Evolutionary conservation across 1,284 basidiomycete genomes (phyloP).

Genomic region (Mycosarcoma mackinlayi): DNA sequence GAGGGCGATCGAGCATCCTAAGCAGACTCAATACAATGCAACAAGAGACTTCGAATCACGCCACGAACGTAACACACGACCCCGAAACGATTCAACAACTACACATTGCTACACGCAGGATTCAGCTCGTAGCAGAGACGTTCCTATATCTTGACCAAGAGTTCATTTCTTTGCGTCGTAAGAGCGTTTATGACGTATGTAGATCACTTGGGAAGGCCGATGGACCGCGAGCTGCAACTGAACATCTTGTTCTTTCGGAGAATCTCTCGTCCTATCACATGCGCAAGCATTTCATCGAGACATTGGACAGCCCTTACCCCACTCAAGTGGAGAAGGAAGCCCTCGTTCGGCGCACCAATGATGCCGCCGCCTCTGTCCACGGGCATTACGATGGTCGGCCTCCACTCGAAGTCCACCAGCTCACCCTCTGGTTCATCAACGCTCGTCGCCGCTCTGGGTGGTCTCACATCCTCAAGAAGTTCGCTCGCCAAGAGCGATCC

Average conservation of each 20-base stretch:
- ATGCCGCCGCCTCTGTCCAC: not conserved
- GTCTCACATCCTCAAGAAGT: slow-evolving; percentile 55
- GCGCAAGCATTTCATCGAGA: slow-evolving; percentile 57
- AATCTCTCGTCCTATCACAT: slow-evolving; percentile 33
- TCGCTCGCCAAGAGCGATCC: slow-evolving; percentile 39
- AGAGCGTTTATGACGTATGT: not conserved
- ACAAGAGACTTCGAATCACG: not conserved
- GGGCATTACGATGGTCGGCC: no score
- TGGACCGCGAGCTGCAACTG: no score
- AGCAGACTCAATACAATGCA: not conserved
- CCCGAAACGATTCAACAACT: not conserved
- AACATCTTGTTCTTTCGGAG: slow-evolving; percentile 13
- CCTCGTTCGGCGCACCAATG: slow-evolving; percentile 49
- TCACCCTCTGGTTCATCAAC: slow-evolving; percentile 67
- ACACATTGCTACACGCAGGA: not conserved
- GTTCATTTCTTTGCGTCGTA: not conserved
- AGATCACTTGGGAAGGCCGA: not conserved
- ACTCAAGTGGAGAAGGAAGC: slow-evolving; percentile 43
- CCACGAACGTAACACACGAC: not conserved
- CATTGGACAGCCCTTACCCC: slow-evolving; percentile 59
- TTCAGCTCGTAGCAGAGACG: not conserved
- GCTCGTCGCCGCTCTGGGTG: slow-evolving; percentile 64
- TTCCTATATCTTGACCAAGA: not conserved
- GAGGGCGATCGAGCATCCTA: not conserved
- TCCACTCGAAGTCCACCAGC: slow-evolving; percentile 31